Base-by-base conservation (phyloP, 371 early-diverging fungal species). In the Scutellospora calospora region DNA sequence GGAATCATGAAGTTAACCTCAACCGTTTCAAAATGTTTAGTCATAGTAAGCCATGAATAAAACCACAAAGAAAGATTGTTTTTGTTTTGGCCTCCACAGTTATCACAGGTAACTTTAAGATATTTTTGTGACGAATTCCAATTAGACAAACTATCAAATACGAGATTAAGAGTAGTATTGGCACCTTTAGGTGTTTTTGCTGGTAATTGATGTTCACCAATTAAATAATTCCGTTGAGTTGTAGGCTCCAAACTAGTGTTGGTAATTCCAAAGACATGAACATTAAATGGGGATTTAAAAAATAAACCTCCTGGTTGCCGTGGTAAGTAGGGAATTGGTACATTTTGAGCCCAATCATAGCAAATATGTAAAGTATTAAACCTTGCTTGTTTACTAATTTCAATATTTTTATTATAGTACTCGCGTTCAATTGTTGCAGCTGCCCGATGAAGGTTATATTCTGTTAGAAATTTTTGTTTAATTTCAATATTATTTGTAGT, bases 321-420 rank as follows among this genome's bases (percentile, higher is more conserved):
- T 31, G 38, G 66, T 9, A 29, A 66, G 14, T 66, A 35, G 18
- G 35, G 68, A 20, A 33, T 33, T 38, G 35, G 14, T 29, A 38
- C 68, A 68, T 29, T 66, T 38, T 33, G 66, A 20, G 38, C 66
- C 66, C 66, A 66, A 66, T 66, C 66, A 38, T 66, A 66, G 38
- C 66, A 66, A 31, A 66, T 18, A 31, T 66, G 66, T 14, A 49
- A 11, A 27, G 35, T 38, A 27, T 27, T 35, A 6, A 11, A 57
- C 0, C 8, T 22, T 22, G n/a, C 25, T 22, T 35, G 18, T 66
- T 66, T 66, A 18, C 20, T 20, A 27, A 27, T 66, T 3, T 31
- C 14, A 66, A 66, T 35, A 20, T 27, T 31, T 35, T 66, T 5
- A 66, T 65, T 65, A 18, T 65, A 65, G 38, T 65, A 9, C 5